phyloP scores from a whole-genome alignment of 257 asterid genomes.

The Misopates orontium region DNA sequence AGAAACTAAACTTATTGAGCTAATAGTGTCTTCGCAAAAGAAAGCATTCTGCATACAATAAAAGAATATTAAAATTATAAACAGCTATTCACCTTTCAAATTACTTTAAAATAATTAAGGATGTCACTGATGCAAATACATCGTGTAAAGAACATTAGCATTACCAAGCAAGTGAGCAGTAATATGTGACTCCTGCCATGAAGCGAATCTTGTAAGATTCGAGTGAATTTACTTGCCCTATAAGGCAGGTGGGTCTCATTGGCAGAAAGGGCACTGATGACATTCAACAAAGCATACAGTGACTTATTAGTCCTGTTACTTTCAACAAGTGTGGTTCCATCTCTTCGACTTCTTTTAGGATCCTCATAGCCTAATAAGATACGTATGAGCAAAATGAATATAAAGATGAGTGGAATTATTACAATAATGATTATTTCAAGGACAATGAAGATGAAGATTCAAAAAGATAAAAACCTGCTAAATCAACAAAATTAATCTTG shows the following conservation, averaged over 20 bases:
- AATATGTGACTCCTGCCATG: slow-evolving; percentile 59
- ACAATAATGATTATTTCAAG: not conserved
- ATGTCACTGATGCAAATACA: slow-evolving; percentile 16
- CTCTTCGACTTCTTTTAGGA: slow-evolving; percentile 54
- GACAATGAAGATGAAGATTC: not conserved
- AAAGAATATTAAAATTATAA: slow-evolving; percentile 9
- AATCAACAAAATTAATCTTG: slow-evolving; percentile 81
- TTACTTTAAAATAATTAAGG: not conserved
- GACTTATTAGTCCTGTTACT: slow-evolving; percentile 59
- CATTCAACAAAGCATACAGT: slow-evolving; percentile 60
- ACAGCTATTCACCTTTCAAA: not conserved
- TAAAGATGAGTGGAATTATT: not conserved
- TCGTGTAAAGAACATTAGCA: slow-evolving; percentile 15
- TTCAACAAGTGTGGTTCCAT: slow-evolving; percentile 53
- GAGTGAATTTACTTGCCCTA: slow-evolving; percentile 82
- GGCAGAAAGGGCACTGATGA: slow-evolving; percentile 61
- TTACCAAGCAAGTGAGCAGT: slow-evolving; percentile 79
- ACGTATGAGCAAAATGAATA: not conserved
- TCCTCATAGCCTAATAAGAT: slow-evolving; percentile 70
- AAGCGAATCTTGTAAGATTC: slow-evolving; percentile 76
- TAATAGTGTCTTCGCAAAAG: slow-evolving; percentile 73
- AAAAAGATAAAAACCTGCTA: slow-evolving; percentile 58
- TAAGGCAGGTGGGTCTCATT: slow-evolving; percentile 70
- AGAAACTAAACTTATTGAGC: slow-evolving; percentile 65
- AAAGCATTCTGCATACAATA: slow-evolving; percentile 53